Percentiles rank a stretch among this genome's conserved stretches.
phyloP scores from a whole-genome alignment of 495 filamentous ascomycete genomes.

The Apodospora peruviana region DNA sequence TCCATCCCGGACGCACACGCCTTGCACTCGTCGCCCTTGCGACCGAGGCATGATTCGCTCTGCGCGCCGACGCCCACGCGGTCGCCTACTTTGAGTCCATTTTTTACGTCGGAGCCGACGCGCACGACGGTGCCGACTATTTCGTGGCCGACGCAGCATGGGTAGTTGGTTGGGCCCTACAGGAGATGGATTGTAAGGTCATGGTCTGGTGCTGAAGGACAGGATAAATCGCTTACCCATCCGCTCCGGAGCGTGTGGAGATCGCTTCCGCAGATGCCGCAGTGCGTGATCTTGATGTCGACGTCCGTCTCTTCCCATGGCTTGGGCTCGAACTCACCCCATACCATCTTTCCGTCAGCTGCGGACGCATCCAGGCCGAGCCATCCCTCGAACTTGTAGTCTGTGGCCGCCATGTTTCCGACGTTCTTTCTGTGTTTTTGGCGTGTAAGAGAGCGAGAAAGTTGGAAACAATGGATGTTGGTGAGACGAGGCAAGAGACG shows the following conservation, averaged over 20 bases:
- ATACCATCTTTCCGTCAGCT: conserved; percentile 64
- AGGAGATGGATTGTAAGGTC: not conserved
- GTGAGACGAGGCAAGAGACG: no score
- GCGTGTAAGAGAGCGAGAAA: not conserved
- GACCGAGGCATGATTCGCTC: conserved; percentile 55
- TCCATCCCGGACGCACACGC: conserved; percentile 60
- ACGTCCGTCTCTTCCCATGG: conserved; percentile 72
- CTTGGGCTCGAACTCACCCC: conserved; percentile 71
- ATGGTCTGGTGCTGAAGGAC: no score
- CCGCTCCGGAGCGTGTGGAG: conserved; percentile 70
- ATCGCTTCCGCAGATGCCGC: conserved; percentile 78
- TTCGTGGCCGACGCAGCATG: conserved; percentile 76
- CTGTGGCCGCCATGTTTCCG: conserved; percentile 19
- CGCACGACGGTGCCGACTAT: conserved; percentile 73
- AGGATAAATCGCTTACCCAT: conserved; percentile 44
- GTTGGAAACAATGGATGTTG: not conserved
- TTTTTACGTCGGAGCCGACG: conserved; percentile 53
- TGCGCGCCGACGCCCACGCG: conserved; percentile 86
- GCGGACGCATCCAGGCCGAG: conserved; percentile 56
- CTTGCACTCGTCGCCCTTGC: conserved; percentile 54
- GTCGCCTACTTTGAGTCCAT: conserved; percentile 66
- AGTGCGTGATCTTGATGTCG: conserved; percentile 73
- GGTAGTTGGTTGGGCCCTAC: conserved; percentile 58
- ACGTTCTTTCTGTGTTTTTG: not conserved
- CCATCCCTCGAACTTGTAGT: conserved; percentile 72